A percentile compares a stretch with the other conserved stretches of the same genome.
phyloP scores from a whole-genome alignment of 768 basidiomycete genomes.

The Tulasnella sp. region DNA sequence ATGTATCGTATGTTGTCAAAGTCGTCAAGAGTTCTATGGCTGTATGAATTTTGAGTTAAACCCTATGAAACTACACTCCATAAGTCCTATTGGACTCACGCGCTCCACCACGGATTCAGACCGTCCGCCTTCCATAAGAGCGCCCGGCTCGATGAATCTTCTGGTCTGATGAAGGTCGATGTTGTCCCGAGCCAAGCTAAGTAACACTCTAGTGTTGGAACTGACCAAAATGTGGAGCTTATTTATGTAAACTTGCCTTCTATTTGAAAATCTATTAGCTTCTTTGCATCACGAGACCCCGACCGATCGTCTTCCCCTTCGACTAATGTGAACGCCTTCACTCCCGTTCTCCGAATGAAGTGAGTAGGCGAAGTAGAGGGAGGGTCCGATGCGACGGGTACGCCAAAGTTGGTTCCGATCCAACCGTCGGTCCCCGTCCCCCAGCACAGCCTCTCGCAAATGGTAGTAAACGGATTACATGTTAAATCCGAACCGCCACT shows the following conservation, averaged over 20 bases:
- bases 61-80: background rate
- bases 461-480: background rate
- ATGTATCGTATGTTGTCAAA: background rate
- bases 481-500: background rate
- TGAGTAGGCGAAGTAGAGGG: background rate
- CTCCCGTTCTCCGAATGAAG: background rate
- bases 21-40: background rate
- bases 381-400: background rate
- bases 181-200: no score
- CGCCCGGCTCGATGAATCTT: background rate
- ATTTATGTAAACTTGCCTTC: background rate
- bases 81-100: background rate
- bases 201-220: background rate
- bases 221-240: background rate
- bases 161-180: background rate
- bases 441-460: background rate
- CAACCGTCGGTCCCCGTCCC: background rate
- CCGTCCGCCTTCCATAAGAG: background rate
- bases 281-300: background rate
- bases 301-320: background rate
- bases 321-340: background rate
- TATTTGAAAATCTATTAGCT: background rate
- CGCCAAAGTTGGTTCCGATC: background rate
- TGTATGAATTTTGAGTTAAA: background rate
- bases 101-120: background rate